Evolutionary conservation across 2,329 filamentous ascomycete genomes (phyloP).

Genomic region (Dactylellina cionopaga): DNA sequence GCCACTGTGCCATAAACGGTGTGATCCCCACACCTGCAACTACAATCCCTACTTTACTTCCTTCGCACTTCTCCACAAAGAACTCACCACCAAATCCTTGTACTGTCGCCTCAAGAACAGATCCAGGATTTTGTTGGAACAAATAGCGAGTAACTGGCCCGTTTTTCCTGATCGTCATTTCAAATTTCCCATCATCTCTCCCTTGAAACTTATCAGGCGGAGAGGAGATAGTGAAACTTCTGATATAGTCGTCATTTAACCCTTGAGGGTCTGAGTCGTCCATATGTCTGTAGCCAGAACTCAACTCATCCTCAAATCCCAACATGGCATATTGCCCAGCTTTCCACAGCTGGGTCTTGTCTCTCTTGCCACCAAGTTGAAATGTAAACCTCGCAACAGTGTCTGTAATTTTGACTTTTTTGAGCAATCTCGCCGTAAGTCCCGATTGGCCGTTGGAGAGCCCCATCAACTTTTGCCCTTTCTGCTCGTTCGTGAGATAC

Average conservation of each 20-base stretch:
- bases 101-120: constrained; percentile 72
- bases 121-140: constrained; percentile 67
- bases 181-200: constrained; percentile 65
- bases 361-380: constrained; percentile 55
- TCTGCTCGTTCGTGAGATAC: constrained; percentile 70
- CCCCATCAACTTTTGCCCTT: constrained; percentile 11
- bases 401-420: constrained; percentile 71
- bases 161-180: constrained; percentile 76
- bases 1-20: constrained; percentile 77
- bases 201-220: constrained; percentile 62
- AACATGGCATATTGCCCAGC: constrained; percentile 82
- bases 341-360: constrained; percentile 64
- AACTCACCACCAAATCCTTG: constrained; percentile 79
- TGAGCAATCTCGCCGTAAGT: constrained; percentile 67
- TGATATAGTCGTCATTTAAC: constrained; percentile 83
- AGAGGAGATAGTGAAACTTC: constrained; percentile 84
- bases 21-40: constrained; percentile 86
- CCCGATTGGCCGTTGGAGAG: constrained; percentile 50
- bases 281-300: constrained; percentile 84
- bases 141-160: constrained; percentile 75
- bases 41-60: constrained; percentile 70
- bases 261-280: constrained; percentile 79
- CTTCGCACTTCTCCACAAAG: constrained; percentile 59
- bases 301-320: constrained; percentile 75
- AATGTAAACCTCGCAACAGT: constrained; percentile 73